Evolutionary conservation across 768 basidiomycete genomes (phyloP).

Genomic region (Cyclocybe aegerita): DNA sequence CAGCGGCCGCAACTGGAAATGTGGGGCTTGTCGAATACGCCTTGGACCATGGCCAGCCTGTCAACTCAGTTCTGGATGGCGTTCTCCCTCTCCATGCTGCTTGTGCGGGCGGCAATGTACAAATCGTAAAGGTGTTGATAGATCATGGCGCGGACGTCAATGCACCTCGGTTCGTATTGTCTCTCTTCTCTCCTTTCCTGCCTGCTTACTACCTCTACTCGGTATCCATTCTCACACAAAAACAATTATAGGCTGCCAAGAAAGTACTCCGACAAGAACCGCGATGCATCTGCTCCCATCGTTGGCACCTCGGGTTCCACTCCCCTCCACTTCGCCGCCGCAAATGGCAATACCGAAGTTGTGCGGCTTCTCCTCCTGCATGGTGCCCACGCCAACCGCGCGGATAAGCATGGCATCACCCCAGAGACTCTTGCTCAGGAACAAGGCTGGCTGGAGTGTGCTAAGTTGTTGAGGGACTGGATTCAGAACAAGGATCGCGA

Average conservation of each 20-base stretch:
- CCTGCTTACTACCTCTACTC: not conserved
- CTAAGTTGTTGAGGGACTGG: conserved; percentile 71
- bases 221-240: conserved; percentile 8
- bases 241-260: conserved; percentile 55
- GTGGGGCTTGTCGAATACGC: conserved; percentile 93
- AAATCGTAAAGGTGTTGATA: conserved; percentile 85
- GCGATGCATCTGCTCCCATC: conserved; percentile 67
- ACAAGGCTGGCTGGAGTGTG: conserved; percentile 79
- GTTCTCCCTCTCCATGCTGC: conserved; percentile 97
- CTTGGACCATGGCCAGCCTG: conserved; percentile 89
- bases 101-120: conserved; percentile 84
- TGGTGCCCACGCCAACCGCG: conserved; percentile 77
- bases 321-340: conserved; percentile 95
- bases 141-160: conserved; percentile 98
- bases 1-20: conserved; percentile 82
- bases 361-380: conserved; percentile 78
- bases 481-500: conserved; percentile 60
- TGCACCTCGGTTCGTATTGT: conserved; percentile 71
- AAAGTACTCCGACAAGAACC: conserved; percentile 70
- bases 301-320: conserved; percentile 88
- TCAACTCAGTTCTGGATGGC: conserved; percentile 94
- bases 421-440: conserved; percentile 81
- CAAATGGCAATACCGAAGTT: conserved; percentile 84
- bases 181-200: conserved; percentile 2
- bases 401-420: conserved; percentile 91